Percentiles rank a stretch among this genome's conserved stretches.
Conservation (phyloP, 1,284 basidiomycete species). For the Ustilago tritici region DNA sequence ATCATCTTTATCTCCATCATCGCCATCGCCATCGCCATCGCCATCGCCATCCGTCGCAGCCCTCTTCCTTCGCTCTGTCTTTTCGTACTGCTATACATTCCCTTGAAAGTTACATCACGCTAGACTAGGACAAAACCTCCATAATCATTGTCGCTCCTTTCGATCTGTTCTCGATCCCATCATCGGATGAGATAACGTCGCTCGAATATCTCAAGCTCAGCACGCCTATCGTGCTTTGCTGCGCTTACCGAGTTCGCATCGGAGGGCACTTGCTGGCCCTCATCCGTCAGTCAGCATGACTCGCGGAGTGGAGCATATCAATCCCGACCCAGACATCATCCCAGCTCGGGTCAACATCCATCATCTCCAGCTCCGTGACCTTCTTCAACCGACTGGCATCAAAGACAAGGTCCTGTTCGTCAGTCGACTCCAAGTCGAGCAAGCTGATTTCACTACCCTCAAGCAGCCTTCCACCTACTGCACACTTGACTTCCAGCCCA, state of each 20-base stretch:
- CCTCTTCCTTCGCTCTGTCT: too few relatives aligned
- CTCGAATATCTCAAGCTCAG: neutral
- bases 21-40: too few relatives aligned
- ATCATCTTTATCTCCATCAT: neutral
- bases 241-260: too few relatives aligned
- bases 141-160: too few relatives aligned
- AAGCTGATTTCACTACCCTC: conserved; percentile 49
- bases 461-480: conserved; percentile 73
- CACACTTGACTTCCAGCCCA: conserved; percentile 78
- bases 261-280: neutral
- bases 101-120: too few relatives aligned
- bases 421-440: conserved; percentile 51
- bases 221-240: neutral
- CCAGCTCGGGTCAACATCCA: conserved; percentile 55
- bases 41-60: neutral
- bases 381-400: conserved; percentile 43
- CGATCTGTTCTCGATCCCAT: neutral
- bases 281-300: conserved; percentile 23
- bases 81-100: too few relatives aligned
- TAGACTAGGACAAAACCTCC: too few relatives aligned
- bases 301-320: conserved; percentile 24
- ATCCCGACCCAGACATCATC: conserved; percentile 37
- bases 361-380: conserved; percentile 58
- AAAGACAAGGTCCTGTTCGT: conserved; percentile 56
- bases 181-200: neutral